phyloP scores from a whole-genome alignment of 306 rosid species.

The Begonia peltatifolia region DNA sequence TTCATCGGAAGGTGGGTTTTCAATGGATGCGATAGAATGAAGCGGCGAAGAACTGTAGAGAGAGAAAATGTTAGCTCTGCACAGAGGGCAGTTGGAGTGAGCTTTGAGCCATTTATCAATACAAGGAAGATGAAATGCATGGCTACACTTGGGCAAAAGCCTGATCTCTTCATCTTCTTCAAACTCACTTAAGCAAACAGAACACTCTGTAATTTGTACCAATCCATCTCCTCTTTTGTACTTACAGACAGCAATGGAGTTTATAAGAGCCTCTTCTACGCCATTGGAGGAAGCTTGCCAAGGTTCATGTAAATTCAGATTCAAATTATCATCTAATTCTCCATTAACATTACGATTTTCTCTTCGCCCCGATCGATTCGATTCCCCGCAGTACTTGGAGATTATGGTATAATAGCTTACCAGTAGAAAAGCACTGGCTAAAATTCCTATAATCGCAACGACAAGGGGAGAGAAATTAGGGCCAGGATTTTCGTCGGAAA shows the following conservation, averaged over 20 bases:
- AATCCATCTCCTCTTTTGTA: constrained; percentile 61
- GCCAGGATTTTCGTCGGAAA: constrained; percentile 38
- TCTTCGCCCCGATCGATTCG: constrained; percentile 13
- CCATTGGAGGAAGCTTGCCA: constrained; percentile 55
- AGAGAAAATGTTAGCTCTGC: constrained; percentile 54
- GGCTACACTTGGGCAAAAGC: constrained; percentile 79
- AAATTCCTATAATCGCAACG: constrained; percentile 66
- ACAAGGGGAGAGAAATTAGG: constrained; percentile 75
- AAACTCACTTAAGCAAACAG: constrained; percentile 88
- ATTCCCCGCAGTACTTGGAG: constrained; percentile 62
- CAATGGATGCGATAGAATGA: constrained; percentile 9
- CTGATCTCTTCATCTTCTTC: constrained; percentile 53
- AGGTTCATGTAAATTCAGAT: constrained; percentile 49
- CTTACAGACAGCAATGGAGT: constrained; percentile 55
- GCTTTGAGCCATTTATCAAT: constrained; percentile 90
- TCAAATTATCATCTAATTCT: constrained; percentile 38
- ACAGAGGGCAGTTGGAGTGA: constrained; percentile 83
- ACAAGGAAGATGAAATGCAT: constrained; percentile 80
- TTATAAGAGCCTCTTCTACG: constrained; percentile 63
- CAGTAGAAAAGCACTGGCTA: constrained; percentile 82
- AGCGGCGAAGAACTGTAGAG: constrained; percentile 17
- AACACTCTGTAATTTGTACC: constrained; percentile 63
- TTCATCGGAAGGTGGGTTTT: constrained; percentile 18
- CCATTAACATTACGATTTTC: constrained; percentile 16
- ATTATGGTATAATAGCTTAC: constrained; percentile 63